Base-by-base conservation (phyloP, 306 rosid species). In the Rosa chinensis region DNA sequence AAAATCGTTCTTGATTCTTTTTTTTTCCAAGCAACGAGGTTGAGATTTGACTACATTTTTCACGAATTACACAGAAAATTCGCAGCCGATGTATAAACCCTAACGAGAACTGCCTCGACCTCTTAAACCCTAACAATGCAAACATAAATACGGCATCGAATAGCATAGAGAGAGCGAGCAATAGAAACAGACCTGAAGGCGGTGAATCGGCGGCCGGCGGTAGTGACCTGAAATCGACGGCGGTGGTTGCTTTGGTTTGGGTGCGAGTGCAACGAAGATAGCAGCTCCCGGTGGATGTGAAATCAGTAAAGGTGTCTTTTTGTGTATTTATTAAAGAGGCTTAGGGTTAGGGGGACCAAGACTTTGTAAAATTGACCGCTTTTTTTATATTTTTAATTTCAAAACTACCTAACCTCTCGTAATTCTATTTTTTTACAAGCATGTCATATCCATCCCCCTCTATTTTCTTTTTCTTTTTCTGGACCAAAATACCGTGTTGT, bases 51-150 rank as follows among this genome's bases (percentile, higher is more conserved):
- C 67, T 77, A n/a, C 66, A 66, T 48, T 35, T 28, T 5, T 11
- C 68, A 16, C 18, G 17, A 67, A 37, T 37, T 16, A 50, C 42
- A 66, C 3, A 44, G 32, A 35, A 28, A 62, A 61, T 2, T 44
- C 59, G 8, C 48, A 23, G 45, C 35, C 32, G 66, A 32, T 63
- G 32, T n/a, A 44, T 32, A 61, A 62, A 61, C 72, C 62, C 62
- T 69, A 69, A 55, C 32, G 0, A 40, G 7, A 13, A 18, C 0
- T 32, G 16, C 25, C 49, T 40, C 25, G 12, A 20, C 32, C 47
- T 35, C 43, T 0, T 8, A 67, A 79, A 73, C 77, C 74, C 71
- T 47, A 81, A 44, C 50, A 55, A 61, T 8, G 10, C 13, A 21
- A 45, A 43, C 37, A 40, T 8, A 10, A 10, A 43, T 0, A 73